Evolutionary conservation across 2,329 filamentous ascomycete species (phyloP), one percentile per base, ranked within the genome.

Genomic region (Fusarium odoratissimum): DNA sequence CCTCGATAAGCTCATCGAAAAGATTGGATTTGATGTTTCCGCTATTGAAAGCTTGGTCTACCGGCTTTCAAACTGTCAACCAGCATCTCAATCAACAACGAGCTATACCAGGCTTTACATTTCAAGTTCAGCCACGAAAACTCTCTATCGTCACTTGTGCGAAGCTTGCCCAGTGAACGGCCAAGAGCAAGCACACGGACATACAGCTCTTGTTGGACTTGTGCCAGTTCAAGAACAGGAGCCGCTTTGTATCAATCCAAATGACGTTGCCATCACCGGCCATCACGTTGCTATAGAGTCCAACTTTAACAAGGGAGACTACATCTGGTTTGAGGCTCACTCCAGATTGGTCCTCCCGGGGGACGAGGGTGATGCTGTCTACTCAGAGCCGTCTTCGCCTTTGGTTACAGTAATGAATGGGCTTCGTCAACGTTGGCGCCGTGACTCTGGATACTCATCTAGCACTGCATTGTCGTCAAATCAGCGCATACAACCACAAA

Each of bases 221-320:
- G 52, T 63, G n/a, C 60, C 46, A 9, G 46, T 52, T 14, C 37
- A 38, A 8, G 37, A 58, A 11, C 28, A 30, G 30, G 60, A 48
- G 11, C n/a, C 30, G 25, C 11, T 40, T 6, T 33, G 25, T 19
- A 66, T 66, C 17, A 46, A 19, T 19, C 58, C 58, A 9, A 40
- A 66, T 10, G 44, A 45, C 10, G 28, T 51, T 19, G 51, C 51
- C 10, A 11, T 57, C 8, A 63, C 58, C 3, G 14, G 28, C 3
- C 59, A 66, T 40, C 49, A 56, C 19, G 59, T 66, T 44, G 63
- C 63, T 28, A 63, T 66, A 12, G 58, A 63, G 44, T 66, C 63
- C 19, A 63, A 52, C 7, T 44, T 66, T 11, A 19, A 8, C 17
- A 45, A 63, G 14, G 63, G 49, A 52, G 16, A 64, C 31, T 62